A percentile compares a stretch with the other conserved stretches of the same genome.
phyloP scores from a whole-genome alignment of 208 protist species.

The Trypanosoma mega region DNA sequence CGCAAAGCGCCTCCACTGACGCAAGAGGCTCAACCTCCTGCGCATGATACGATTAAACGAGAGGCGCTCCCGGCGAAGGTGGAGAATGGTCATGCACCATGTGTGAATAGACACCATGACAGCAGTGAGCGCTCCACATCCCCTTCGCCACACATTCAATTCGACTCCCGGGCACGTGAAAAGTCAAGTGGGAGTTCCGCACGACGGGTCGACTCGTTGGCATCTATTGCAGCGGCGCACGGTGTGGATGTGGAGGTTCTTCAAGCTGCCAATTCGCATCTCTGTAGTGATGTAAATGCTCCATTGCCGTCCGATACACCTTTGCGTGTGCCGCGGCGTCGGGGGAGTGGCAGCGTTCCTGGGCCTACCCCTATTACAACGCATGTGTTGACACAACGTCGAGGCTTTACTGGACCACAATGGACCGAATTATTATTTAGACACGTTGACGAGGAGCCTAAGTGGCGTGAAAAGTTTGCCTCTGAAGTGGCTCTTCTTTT shows the following conservation, averaged over 20 bases:
- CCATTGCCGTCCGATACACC: constrained; percentile 5
- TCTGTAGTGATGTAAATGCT: constrained; percentile 5
- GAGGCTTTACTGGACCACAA: constrained; percentile 15
- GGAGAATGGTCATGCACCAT: too few relatives aligned
- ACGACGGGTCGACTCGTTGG: constrained; percentile 12
- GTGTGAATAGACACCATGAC: too few relatives aligned
- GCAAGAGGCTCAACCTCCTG: background rate
- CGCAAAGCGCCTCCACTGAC: background rate
- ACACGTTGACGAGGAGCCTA: background rate
- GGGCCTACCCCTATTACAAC: background rate
- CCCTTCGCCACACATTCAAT: too few relatives aligned
- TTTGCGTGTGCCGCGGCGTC: background rate
- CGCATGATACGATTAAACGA: too few relatives aligned
- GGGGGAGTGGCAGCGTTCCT: background rate
- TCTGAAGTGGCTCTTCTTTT: constrained; percentile 13
- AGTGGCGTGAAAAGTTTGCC: constrained; percentile 22
- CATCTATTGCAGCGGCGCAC: constrained; percentile 4
- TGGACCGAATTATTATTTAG: constrained; percentile 20
- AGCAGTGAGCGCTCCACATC: too few relatives aligned
- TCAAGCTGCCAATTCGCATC: constrained; percentile 1
- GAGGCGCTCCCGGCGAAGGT: too few relatives aligned
- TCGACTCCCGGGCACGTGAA: too few relatives aligned
- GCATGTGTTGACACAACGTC: constrained; percentile 1
- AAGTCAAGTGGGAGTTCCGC: too few relatives aligned
- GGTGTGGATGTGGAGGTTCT: background rate